Evolutionary conservation across 441 rosid species (phyloP), one percentile per base, ranked within the genome.

Genomic region (Croton setiger): DNA sequence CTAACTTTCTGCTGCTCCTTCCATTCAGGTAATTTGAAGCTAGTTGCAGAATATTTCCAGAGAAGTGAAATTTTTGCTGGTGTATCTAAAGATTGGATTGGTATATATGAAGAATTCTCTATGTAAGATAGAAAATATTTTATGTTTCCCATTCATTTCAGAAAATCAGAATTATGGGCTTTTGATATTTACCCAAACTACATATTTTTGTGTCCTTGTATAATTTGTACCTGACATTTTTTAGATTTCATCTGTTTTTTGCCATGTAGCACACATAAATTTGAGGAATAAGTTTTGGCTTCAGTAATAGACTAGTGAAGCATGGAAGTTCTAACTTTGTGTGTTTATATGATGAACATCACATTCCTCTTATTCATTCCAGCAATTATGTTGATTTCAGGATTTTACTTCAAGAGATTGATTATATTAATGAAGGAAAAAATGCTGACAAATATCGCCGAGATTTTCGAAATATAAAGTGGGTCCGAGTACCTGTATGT

Each of bases 401-500:
- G 83, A 89, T 89, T 67, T 80, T 93, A 85, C 89, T 88, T 74
- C 79, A 91, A 82, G 98, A 93, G 78, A 91, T 93, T 74, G 98
- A 93, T 78, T 91, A 93, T 68, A 86, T 93, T 70, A 93, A 93
- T 66, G 98, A 93, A 84, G 98, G 96, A 58, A 91, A 86, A 81
- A 93, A 91, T 76, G 97, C 93, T 0, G 98, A 93, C 78, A 88
- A 73, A 72, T 89, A 91, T 81, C 81, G 95, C 36, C 82, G 96
- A 74, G 96, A 93, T 83, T 93, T 89, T 74, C 86, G 98, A 79
- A 93, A 93, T 61, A 47, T 81, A 51, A 91, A 87, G 84, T 93
- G 98, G 98, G 95, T 93, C 72, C 88, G 97, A 44, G 89, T 93
- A 67, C 98, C 97, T 48, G 98, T 91, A 87, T 57, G 96, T 83